These are phyloP conservation scores for Ophiostoma sp. DNA, from an alignment of 2,329 filamentous ascomycete species.

Conservation along the genomic window DNA sequence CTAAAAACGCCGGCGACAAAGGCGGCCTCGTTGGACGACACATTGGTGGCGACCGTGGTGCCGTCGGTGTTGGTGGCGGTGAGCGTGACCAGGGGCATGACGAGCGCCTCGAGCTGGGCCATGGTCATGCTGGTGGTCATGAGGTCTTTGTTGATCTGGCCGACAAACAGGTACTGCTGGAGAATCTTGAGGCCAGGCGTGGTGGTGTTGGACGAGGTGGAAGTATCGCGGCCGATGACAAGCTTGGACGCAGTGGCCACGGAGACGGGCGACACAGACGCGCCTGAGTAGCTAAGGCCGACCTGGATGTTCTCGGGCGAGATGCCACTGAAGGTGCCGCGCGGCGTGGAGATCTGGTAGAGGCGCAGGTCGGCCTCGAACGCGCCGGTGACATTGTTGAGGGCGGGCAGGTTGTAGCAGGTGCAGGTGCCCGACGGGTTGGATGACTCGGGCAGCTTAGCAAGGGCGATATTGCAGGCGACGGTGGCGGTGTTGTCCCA, in stretches of 20 bases:
- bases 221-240: slow-evolving; percentile 24
- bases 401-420: slow-evolving; percentile 21
- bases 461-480: slow-evolving; percentile 56
- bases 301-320: slow-evolving; percentile 49
- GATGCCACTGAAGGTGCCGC: slow-evolving; percentile 49
- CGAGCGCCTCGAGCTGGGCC: slow-evolving; percentile 54
- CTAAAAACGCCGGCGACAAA: slow-evolving; percentile 69
- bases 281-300: slow-evolving; percentile 49
- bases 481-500: slow-evolving; percentile 52
- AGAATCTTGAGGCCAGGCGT: slow-evolving; percentile 40
- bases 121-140: slow-evolving; percentile 53
- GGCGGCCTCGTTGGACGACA: slow-evolving; percentile 63
- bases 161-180: slow-evolving; percentile 63
- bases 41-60: slow-evolving; percentile 52
- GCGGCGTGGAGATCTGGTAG: slow-evolving; percentile 52
- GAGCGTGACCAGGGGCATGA: slow-evolving; percentile 64
- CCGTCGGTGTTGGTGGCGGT: slow-evolving; percentile 51
- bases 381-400: slow-evolving; percentile 7
- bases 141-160: slow-evolving; percentile 56
- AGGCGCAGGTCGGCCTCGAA: slow-evolving; percentile 12
- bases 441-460: slow-evolving; percentile 49
- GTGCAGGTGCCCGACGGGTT: slow-evolving; percentile 66
- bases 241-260: slow-evolving; percentile 28
- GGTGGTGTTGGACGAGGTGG: slow-evolving; percentile 21
- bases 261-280: slow-evolving; percentile 45